Evolutionary conservation across 768 basidiomycete species (phyloP).

Genomic region (Zangia roseola): DNA sequence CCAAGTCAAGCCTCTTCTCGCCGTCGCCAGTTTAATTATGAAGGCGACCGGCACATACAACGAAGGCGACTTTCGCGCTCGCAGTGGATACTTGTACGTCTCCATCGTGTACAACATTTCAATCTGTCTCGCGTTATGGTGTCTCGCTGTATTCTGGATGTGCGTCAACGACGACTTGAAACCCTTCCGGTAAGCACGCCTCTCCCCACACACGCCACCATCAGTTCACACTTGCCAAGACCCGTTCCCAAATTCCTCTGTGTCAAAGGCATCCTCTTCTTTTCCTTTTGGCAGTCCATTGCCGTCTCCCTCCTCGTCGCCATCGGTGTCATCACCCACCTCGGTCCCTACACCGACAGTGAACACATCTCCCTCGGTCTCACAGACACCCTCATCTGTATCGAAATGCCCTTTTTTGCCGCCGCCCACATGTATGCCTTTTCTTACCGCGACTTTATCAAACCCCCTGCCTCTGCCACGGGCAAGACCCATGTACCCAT

Average conservation of each 20-base stretch:
- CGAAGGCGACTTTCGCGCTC: constrained; percentile 82
- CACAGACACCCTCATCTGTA: constrained; percentile 87
- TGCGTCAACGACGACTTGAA: constrained; percentile 86
- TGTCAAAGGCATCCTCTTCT: constrained; percentile 97
- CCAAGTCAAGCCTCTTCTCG: constrained; percentile 90
- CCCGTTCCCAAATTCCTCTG: constrained; percentile 97
- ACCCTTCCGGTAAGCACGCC: constrained; percentile 68
- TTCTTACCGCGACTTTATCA: constrained; percentile 74
- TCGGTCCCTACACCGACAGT: constrained; percentile 85
- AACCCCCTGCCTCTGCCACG: constrained; percentile 45
- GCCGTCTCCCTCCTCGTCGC: constrained; percentile 87
- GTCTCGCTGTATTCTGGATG: constrained; percentile 96
- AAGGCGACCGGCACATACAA: constrained; percentile 86
- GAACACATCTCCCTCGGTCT: constrained; percentile 90
- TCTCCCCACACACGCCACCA: neutral
- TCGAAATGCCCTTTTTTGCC: constrained; percentile 98
- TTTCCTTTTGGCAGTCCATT: constrained; percentile 97
- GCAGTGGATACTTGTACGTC: constrained; percentile 90
- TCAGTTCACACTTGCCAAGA: constrained; percentile 35
- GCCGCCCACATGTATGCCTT: constrained; percentile 95
- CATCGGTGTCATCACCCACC: constrained; percentile 64
- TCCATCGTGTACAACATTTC: constrained; percentile 82
- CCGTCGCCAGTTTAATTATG: constrained; percentile 77
- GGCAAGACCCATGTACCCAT: constrained; percentile 28
- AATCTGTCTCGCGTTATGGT: constrained; percentile 81